Conservation (phyloP, 2,329 filamentous ascomycete genomes). For the Ceratocystis alfenasii region DNA sequence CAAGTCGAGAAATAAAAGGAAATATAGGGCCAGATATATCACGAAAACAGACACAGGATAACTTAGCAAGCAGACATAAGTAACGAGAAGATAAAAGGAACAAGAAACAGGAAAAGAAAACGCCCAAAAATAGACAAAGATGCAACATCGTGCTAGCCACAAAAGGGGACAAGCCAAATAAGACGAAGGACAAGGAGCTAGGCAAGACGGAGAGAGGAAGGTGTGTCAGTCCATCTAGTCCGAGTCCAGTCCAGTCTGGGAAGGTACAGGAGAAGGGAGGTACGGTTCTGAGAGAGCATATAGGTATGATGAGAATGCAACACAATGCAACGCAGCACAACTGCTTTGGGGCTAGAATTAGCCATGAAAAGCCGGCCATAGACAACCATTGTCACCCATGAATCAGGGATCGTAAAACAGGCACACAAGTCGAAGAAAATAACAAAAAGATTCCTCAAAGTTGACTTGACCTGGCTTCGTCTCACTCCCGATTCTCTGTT, state of each 20-base stretch:
- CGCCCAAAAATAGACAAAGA: constrained; percentile 14
- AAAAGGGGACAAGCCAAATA: constrained; percentile 4
- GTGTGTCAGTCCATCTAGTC: too few species aligned
- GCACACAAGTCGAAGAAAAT: too few species aligned
- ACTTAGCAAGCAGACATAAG: constrained; percentile 3
- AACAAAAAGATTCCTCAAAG: too few species aligned
- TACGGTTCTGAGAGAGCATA: background rate
- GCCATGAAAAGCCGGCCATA: background rate
- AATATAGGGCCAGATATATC: constrained; percentile 13
- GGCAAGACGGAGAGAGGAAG: background rate
- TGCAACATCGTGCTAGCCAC: background rate
- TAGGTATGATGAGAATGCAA: too few species aligned
- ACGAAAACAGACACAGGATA: constrained; percentile 4
- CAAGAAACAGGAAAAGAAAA: constrained; percentile 13
- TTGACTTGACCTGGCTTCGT: too few species aligned
- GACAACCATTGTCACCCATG: background rate
- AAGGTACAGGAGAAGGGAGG: too few species aligned
- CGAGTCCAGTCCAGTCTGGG: too few species aligned
- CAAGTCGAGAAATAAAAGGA: constrained; percentile 6
- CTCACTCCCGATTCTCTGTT: background rate
- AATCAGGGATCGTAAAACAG: too few species aligned
- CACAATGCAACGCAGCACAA: too few species aligned
- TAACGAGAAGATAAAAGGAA: constrained; percentile 1
- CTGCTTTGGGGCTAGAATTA: background rate
- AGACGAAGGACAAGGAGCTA: background rate